Evolutionary conservation across 2,329 filamentous ascomycete species (phyloP), one percentile per base, ranked within the genome.

Genomic region (Nothophaeocryptopus gaeumannii): DNA sequence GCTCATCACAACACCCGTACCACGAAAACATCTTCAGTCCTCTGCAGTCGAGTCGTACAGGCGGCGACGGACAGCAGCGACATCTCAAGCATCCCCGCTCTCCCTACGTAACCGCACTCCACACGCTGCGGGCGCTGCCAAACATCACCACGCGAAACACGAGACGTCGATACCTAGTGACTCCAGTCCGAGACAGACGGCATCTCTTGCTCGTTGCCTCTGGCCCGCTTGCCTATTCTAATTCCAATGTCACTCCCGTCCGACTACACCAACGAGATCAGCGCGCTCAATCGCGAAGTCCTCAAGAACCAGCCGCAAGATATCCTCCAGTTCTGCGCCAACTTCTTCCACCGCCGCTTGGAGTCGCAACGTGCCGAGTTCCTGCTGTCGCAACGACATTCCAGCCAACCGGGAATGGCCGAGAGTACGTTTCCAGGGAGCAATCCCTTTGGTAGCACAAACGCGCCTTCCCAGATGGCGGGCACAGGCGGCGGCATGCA

Each of bases 341-440:
- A 86, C 70, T 82, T 81, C 74, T 86, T 86, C 71, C 73, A 76
- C 60, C 76, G 75, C 66, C 82, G 81, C 64, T 80, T 88, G 63
- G 80, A 83, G 68, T 77, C 77, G 65, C 81, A 87, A 74, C 81
- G 81, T 64, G 72, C 76, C 62, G 74, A 79, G 66, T 76, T 79
- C 67, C 69, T 79, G 62, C 71, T 77, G 59, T 71, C 69, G 58
- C 70, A 74, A 67, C 71, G 73, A 64, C 70, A 74, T 70, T 72
- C 71, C 67, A 69, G 56, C 62, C 64, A 65, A 50, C 64, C 68
- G 65, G 63, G 63, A 49, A 90, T 91, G 86, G 84, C 89, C 60
- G 82, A 84, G 68, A 84, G 80, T 64, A 82, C 77, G 63, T 93
- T 95, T 72, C 86, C 86, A 51, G 89, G 88, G 70, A 77, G 76